phyloP scores from a whole-genome alignment of 306 rosid species.

The Quillaja saponaria region DNA sequence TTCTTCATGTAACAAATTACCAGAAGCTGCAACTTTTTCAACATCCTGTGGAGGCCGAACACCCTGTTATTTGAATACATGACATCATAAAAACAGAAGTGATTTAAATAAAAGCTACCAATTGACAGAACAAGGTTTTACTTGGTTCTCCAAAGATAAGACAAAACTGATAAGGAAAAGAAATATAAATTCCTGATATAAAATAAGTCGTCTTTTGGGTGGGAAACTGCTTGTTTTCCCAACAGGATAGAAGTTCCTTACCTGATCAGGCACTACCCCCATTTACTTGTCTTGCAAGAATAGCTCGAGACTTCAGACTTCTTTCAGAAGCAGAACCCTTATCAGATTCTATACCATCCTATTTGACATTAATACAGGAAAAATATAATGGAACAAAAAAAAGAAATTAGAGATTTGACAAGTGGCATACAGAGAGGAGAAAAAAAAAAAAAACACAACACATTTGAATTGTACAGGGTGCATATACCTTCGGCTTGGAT shows the following conservation, averaged over 20 bases:
- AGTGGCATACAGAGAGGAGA: slow-evolving; percentile 5
- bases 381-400: neutral
- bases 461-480: slow-evolving; percentile 17
- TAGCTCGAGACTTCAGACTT: slow-evolving; percentile 62
- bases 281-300: slow-evolving; percentile 84
- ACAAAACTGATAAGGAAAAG: no score
- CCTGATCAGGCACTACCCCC: slow-evolving; percentile 82
- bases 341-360: slow-evolving; percentile 83
- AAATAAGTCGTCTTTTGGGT: neutral
- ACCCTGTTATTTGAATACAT: slow-evolving; percentile 50
- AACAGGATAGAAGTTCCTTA: slow-evolving; percentile 36
- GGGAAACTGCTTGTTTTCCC: slow-evolving; percentile 10
- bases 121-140: neutral
- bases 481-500: slow-evolving; percentile 71
- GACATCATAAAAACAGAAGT: slow-evolving; percentile 20
- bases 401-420: neutral
- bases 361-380: slow-evolving; percentile 25
- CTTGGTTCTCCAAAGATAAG: neutral
- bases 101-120: slow-evolving; percentile 2
- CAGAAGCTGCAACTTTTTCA: slow-evolving; percentile 67
- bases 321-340: slow-evolving; percentile 81
- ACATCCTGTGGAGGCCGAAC: slow-evolving; percentile 63
- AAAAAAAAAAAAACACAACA: neutral
- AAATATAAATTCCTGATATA: no score
- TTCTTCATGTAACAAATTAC: slow-evolving; percentile 44